These are phyloP conservation scores for Talaromyces sp. DNA, from an alignment of 2,329 filamentous ascomycete genomes.

Conservation along the genomic window DNA sequence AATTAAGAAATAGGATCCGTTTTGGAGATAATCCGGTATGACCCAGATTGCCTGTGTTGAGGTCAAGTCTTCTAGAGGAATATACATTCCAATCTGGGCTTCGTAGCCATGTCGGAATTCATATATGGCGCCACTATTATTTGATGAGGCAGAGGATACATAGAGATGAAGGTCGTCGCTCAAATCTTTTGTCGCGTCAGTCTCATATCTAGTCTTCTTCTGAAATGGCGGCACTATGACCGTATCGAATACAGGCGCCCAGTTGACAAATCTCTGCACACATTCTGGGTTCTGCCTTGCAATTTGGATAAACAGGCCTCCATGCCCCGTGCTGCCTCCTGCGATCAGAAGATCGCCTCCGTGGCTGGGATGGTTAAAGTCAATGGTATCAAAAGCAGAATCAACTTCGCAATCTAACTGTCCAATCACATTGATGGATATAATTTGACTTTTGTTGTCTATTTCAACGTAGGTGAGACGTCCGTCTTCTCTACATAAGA, in stretches of 20 bases:
- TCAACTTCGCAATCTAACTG: constrained; percentile 71
- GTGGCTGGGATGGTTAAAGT: constrained; percentile 42
- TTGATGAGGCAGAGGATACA: constrained; percentile 62
- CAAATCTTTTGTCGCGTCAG: constrained; percentile 20
- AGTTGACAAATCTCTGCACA: constrained; percentile 62
- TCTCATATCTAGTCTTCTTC: constrained; percentile 13
- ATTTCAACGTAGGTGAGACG: constrained; percentile 70
- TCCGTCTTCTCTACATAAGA: constrained; percentile 85
- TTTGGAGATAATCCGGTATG: constrained; percentile 33
- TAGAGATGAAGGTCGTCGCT: constrained; percentile 58
- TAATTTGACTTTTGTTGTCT: constrained; percentile 53
- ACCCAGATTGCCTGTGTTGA: constrained; percentile 45
- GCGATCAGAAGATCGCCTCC: constrained; percentile 75
- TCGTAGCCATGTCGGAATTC: constrained; percentile 69
- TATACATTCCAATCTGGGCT: constrained; percentile 57
- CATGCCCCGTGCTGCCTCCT: constrained; percentile 73
- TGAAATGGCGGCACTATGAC: constrained; percentile 29
- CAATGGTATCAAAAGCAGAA: constrained; percentile 75
- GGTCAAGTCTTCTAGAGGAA: constrained; percentile 39
- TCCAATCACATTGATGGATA: constrained; percentile 58
- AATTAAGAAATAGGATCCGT: constrained; percentile 38
- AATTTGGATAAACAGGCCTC: constrained; percentile 69
- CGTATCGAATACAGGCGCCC: constrained; percentile 52
- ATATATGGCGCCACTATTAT: constrained; percentile 57
- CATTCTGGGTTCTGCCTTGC: constrained; percentile 54